Conservation (phyloP, 345 rosid species). For the Salix suchowensis region DNA sequence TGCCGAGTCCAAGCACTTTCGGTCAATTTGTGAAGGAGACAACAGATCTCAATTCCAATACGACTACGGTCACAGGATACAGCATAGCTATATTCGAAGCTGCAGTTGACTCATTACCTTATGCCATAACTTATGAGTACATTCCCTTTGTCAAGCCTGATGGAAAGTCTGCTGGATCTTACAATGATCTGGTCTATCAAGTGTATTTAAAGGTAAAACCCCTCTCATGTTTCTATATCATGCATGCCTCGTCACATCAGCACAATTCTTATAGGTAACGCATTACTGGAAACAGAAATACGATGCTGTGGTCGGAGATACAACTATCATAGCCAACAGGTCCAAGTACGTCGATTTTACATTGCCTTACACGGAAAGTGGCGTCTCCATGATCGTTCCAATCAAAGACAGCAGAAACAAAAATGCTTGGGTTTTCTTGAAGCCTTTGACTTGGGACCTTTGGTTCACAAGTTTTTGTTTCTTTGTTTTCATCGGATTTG, state of each 20-base stretch:
- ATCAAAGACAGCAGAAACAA: constrained; percentile 29
- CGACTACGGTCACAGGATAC: constrained; percentile 17
- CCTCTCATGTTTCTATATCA: constrained; percentile 21
- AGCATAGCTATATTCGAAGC: constrained; percentile 36
- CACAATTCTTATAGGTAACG: not conserved
- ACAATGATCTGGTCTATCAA: constrained; percentile 23
- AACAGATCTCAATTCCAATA: not conserved
- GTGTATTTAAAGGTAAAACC: constrained; percentile 15
- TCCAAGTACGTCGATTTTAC: constrained; percentile 53
- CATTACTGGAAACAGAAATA: constrained; percentile 17
- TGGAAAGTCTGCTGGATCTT: constrained; percentile 13
- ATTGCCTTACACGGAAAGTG: constrained; percentile 60
- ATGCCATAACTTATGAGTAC: constrained; percentile 15
- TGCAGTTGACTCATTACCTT: constrained; percentile 23
- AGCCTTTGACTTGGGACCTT: constrained; percentile 57
- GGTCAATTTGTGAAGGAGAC: constrained; percentile 27
- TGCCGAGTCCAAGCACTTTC: constrained; percentile 27
- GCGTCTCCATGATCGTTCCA: constrained; percentile 65
- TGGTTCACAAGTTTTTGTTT: constrained; percentile 60
- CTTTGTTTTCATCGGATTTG: constrained; percentile 47
- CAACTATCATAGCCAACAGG: constrained; percentile 11
- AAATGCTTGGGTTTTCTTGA: constrained; percentile 60
- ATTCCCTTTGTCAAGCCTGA: constrained; percentile 4
- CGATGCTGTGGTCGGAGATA: constrained; percentile 18
- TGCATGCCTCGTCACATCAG: not conserved